Conservation (phyloP, 2,329 filamentous ascomycete genomes). For the Fusarium sp. region DNA sequence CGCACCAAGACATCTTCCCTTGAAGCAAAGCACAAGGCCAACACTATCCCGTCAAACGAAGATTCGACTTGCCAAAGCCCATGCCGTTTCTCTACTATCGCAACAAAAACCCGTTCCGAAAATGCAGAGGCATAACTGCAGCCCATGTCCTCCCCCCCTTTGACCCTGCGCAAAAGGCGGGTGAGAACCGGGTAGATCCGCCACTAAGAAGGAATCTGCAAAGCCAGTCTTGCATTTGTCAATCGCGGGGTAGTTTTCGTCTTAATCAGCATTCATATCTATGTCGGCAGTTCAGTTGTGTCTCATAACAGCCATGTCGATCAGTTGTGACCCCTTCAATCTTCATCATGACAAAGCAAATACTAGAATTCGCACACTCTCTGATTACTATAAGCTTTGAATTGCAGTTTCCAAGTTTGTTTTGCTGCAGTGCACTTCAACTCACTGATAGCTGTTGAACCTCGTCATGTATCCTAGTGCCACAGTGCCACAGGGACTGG, state of each 20-base stretch:
- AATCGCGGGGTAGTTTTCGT: not conserved
- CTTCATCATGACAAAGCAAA: not conserved
- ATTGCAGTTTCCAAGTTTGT: not conserved
- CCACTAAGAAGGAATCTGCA: not conserved
- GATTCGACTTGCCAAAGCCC: accelerated
- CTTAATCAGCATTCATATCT: not conserved
- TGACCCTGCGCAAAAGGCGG: not conserved
- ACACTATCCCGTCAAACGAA: not conserved
- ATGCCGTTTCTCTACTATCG: not conserved
- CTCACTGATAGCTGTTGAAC: not conserved
- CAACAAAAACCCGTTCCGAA: not conserved
- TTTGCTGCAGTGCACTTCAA: not conserved
- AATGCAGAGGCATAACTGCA: not conserved
- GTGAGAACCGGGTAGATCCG: not conserved
- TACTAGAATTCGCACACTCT: not conserved
- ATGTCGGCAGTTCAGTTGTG: not conserved
- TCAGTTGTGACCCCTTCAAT: not conserved
- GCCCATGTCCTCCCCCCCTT: not conserved
- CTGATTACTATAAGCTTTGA: not conserved
- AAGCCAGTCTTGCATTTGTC: not conserved
- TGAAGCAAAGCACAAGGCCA: not conserved
- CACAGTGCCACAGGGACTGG: not conserved
- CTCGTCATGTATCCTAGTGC: not conserved
- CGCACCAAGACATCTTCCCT: not conserved
- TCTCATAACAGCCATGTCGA: not conserved